phyloP scores from a whole-genome alignment of 371 early-diverging fungal genomes.

The Mortierella sp. region DNA sequence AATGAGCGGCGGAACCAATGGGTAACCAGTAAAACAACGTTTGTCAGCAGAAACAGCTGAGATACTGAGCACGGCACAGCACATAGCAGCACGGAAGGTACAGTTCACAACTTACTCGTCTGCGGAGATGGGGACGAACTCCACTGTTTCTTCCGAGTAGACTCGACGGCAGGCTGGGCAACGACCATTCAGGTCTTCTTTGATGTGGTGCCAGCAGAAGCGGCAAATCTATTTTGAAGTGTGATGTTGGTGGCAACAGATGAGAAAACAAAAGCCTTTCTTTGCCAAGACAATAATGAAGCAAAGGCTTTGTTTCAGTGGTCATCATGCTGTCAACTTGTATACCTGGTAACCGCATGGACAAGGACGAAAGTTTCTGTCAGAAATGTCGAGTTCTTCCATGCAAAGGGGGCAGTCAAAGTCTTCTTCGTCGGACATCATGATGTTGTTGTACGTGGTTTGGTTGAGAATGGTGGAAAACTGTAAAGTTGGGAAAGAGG shows the following conservation, averaged over 20 bases:
- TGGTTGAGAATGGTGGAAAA: constrained; percentile 7
- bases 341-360: constrained; percentile 98
- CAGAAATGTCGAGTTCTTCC: constrained; percentile 97
- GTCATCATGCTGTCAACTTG: too few relatives aligned
- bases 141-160: constrained; percentile 89
- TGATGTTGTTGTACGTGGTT: constrained; percentile 15
- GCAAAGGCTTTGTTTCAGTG: too few relatives aligned
- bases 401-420: constrained; percentile 96
- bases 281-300: too few relatives aligned
- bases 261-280: too few relatives aligned
- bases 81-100: too few relatives aligned
- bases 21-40: neutral
- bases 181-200: constrained; percentile 89
- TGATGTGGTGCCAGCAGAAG: constrained; percentile 99
- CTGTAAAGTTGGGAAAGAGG: neutral
- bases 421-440: constrained; percentile 84
- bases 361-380: constrained; percentile 96
- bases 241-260: too few relatives aligned
- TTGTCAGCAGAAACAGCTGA: constrained; percentile 1
- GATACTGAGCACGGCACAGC: neutral
- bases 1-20: neutral
- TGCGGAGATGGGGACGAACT: constrained; percentile 90
- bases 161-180: constrained; percentile 95
- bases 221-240: constrained; percentile 98
- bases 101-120: constrained; percentile 79